Evolutionary conservation across 495 filamentous ascomycete species (phyloP), one percentile per base, ranked within the genome.

Genomic region (Penicillium canescens): DNA sequence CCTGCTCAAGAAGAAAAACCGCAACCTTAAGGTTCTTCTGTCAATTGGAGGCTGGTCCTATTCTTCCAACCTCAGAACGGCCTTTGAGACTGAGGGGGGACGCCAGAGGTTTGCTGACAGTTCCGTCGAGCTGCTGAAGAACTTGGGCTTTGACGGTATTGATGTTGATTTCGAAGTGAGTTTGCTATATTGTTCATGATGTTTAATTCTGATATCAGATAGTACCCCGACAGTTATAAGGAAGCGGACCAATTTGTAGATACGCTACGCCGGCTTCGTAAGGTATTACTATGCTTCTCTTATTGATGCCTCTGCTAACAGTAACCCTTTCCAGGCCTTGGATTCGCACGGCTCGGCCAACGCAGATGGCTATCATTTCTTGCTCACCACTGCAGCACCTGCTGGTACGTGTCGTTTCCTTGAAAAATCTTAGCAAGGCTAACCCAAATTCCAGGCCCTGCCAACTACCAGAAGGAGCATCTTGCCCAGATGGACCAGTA

Each of bases 21-120:
- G 90, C 44, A 82, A 90, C 53, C 74, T 96, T 38, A 95, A 95
- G 68, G 78, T 92, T 5, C 79, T 96, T 16, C 55, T 76, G 3
- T 70, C 68, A 10, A 67, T 76, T 31, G 91, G 91, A 45, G 91
- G 91, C 21, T 96, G 91, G 91, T 68, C 66, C 5, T 94, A 92
- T 66, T 86, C 86, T 54, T 60, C 76, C 59, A 90, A 91, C 71
- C 91, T 96, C 69, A 75, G 76, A 16, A 68, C 65, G 11, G 83
- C 88, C 0, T 83, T 88, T n/a, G n/a, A n/a, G n/a, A n/a, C n/a
- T n/a, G n/a, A n/a, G n/a, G n/a, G n/a, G n/a, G n/a, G n/a, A n/a
- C 66, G 89, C 82, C 20, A 79, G 82, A 35, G 63, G 2, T 95
- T 96, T 73, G 92, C 89, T 10, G 67, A 74, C 12, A 81, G 79